Percentiles rank a stretch among this genome's conserved stretches.
Conservation (phyloP, 2,329 filamentous ascomycete species). For the Fusarium sp. region DNA sequence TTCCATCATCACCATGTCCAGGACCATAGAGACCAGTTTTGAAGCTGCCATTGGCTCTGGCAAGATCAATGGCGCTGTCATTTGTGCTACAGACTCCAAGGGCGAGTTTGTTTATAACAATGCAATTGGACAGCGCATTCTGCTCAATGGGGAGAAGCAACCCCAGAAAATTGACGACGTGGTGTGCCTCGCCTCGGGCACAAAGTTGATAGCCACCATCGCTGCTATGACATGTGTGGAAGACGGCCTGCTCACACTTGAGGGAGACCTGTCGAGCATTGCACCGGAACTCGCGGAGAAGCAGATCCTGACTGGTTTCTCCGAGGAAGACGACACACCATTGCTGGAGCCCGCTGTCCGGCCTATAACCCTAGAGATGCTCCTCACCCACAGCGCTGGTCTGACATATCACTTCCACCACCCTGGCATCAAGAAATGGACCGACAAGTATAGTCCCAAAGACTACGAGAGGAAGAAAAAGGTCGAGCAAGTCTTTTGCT, state of each 20-base stretch:
- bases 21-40: conserved; percentile 51
- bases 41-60: conserved; percentile 54
- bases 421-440: conserved; percentile 50
- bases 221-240: conserved; percentile 65
- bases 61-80: conserved; percentile 55
- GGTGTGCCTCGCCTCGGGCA: conserved; percentile 50
- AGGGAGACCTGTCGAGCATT: conserved; percentile 55
- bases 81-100: conserved; percentile 52
- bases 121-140: conserved; percentile 51
- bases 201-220: conserved; percentile 60
- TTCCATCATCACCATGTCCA: conserved; percentile 28
- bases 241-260: conserved; percentile 56
- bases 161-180: conserved; percentile 51
- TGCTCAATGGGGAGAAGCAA: conserved; percentile 52
- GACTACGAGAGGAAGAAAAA: conserved; percentile 36
- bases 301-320: conserved; percentile 58
- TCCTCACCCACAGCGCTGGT: conserved; percentile 63
- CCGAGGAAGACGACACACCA: conserved; percentile 50
- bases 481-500: conserved; percentile 54
- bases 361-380: conserved; percentile 59
- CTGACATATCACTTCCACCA: conserved; percentile 55
- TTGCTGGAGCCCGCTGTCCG: conserved; percentile 46
- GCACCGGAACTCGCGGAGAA: conserved; percentile 59
- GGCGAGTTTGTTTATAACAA: conserved; percentile 53
- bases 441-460: conserved; percentile 42